Evolutionary conservation across 2,329 filamentous ascomycete species (phyloP), one percentile per base, ranked within the genome.

Genomic region (Botryosphaeria agaves): DNA sequence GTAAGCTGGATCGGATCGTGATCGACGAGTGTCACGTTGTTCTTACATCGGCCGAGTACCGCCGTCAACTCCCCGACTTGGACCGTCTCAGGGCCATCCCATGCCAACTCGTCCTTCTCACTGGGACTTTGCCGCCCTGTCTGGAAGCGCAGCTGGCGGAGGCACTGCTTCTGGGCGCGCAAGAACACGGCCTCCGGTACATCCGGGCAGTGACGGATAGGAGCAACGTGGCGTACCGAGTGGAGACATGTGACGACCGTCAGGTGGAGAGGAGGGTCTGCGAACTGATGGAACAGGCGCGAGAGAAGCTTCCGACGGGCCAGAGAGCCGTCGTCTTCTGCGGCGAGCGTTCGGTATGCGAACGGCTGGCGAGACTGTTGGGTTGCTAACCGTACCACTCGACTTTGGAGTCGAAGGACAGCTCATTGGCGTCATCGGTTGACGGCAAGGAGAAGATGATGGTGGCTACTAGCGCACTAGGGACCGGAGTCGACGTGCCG

Each of bases 391-490:
- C 19, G 19, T 21, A 21, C 11, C 19, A 21, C 11, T 21, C 19
- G 19, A 21, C 19, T 11, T 21, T 7, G 19, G 19, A 21, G 19
- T 21, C 19, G 11, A 21, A 21, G 19, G 19, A 21, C 11, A 21
- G 19, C 19, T 21, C 19, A 11, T 21, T 21, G 19, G 19, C 19
- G 19, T 21, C 19, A 11, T 21, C 7, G 19, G 11, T 11, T 7
- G 19, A 21, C 19, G 19, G 19, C 11, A 2, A 36, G 14, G 21
- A 31, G 4, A 33, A 31, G 20, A 12, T 43, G 4, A 44, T 45
- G 8, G 20, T 45, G 9, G 42, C 37, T 14, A 46, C 31, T 7
- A 39, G 29, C 6, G 34, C 35, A 14, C 28, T 45, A 15, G 34
- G 34, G 7, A 43, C 30, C 7, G 32, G 36, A 3, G 34, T 46